Conservation (phyloP, 371 early-diverging fungal genomes). For the Blakeslea trispora region DNA sequence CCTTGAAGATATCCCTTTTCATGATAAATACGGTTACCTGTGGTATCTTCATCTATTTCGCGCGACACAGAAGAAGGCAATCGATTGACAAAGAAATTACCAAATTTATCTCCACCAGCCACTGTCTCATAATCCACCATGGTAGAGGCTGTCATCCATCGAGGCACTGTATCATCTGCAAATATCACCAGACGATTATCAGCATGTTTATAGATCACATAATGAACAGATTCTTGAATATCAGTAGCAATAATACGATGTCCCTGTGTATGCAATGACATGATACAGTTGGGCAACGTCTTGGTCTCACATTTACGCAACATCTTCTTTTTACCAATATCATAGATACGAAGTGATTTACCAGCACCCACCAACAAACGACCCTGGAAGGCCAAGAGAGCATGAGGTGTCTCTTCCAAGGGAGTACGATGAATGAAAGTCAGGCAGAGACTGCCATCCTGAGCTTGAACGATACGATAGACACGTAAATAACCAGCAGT, state of each 20-base stretch:
- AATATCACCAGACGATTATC: slow-evolving; percentile 86
- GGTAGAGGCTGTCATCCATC: slow-evolving; percentile 79
- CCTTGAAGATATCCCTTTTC: slow-evolving; percentile 82
- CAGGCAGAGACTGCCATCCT: slow-evolving; percentile 50
- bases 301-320: slow-evolving; percentile 88
- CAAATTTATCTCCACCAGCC: slow-evolving; percentile 95
- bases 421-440: slow-evolving; percentile 86
- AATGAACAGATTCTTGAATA: slow-evolving; percentile 86
- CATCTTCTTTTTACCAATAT: slow-evolving; percentile 89
- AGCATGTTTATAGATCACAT: slow-evolving; percentile 68
- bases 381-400: slow-evolving; percentile 87
- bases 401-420: slow-evolving; percentile 85
- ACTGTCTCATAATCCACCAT: slow-evolving; percentile 94
- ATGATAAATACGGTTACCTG: slow-evolving; percentile 78
- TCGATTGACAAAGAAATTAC: slow-evolving; percentile 84
- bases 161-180: slow-evolving; percentile 93
- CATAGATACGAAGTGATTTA: slow-evolving; percentile 87
- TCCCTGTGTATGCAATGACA: slow-evolving; percentile 80
- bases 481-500: slow-evolving; percentile 73
- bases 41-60: slow-evolving; percentile 87
- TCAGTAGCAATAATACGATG: slow-evolving; percentile 86
- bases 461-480: slow-evolving; percentile 71
- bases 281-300: slow-evolving; percentile 75
- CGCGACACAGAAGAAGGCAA: slow-evolving; percentile 64
- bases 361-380: slow-evolving; percentile 89